Evolutionary conservation across 345 rosid species (phyloP).

Genomic region (Toxicodendron radicans): DNA sequence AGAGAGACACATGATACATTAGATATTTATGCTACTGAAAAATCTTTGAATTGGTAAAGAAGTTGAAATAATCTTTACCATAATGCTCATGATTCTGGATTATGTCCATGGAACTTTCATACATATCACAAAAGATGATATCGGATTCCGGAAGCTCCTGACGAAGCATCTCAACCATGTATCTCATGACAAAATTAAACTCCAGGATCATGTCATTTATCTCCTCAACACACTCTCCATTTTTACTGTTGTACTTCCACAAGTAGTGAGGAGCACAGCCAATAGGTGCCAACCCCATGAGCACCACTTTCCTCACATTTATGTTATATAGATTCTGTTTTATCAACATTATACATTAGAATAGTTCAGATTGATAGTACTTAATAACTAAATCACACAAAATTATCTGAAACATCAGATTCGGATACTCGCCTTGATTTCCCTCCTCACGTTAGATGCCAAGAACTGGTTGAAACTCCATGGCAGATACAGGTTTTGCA

Average conservation of each 20-base stretch:
- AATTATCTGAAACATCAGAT: background rate
- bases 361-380: background rate
- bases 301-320: conserved; percentile 64
- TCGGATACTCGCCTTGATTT: conserved; percentile 53
- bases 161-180: conserved; percentile 55
- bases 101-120: conserved; percentile 83
- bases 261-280: conserved; percentile 91
- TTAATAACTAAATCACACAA: background rate
- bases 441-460: conserved; percentile 58
- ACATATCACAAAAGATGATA: conserved; percentile 76
- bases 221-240: conserved; percentile 74
- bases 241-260: conserved; percentile 65
- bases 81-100: conserved; percentile 58
- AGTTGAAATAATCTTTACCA: conserved; percentile 38
- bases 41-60: background rate
- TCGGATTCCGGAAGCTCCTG: conserved; percentile 52
- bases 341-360: conserved; percentile 10
- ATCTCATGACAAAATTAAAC: conserved; percentile 81
- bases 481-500: conserved; percentile 70
- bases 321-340: conserved; percentile 67
- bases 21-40: background rate
- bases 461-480: conserved; percentile 87
- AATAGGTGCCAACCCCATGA: conserved; percentile 87
- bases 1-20: background rate
- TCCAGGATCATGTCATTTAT: conserved; percentile 74